Base-by-base conservation (phyloP, 169 alveolate species). In the Cyclospora cayetanensis region DNA sequence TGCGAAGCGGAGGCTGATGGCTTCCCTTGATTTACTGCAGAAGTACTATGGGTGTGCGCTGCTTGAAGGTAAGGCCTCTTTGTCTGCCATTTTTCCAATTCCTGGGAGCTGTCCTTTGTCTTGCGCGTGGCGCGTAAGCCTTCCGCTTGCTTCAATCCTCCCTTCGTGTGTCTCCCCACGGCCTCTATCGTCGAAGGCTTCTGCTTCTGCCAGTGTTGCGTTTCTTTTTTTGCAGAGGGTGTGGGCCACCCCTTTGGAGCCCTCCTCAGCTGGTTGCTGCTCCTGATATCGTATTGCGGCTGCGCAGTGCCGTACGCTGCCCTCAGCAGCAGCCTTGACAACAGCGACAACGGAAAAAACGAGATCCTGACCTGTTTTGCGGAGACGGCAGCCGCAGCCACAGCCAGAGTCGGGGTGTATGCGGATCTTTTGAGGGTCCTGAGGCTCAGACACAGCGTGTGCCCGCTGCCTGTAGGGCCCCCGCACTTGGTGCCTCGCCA, bases 381-480 rank as follows among this genome's bases (percentile, higher is more conserved):
- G 82, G 80, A 31, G 46, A 31, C 74, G 29, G 83, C 82, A 7
- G 82, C 74, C 1, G 74, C 74, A 25, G 68, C 76, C 4, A 66
- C 86, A 12, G 92, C 92, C n/a, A 60, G 92, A 5, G 46, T 87
- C 18, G 76, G 74, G 39, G 76, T 70, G 37, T 87, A 68, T 29
- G 18, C 86, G 25, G 92, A 87, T 35, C 60, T 87, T 18, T 7
- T 87, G 42, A 70, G 92, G 4, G 52, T 68, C 46, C 92, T 87
- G 55, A 85, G 92, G 20, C 92, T 87, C 42, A 50, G 76, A 7
- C 63, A 27, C 29, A 41, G 82, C 34, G 39, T 60, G 4, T 66
- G 55, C 63, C 92, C 92, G 0, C 70, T 87, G 34, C 86, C 92
- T 27, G 86, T 66, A 25, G 92, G 92, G 37, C 92, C 92, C 46